phyloP scores from a whole-genome alignment of 2,329 filamentous ascomycete species.

The Arthrobotrys pseudoclavata region DNA sequence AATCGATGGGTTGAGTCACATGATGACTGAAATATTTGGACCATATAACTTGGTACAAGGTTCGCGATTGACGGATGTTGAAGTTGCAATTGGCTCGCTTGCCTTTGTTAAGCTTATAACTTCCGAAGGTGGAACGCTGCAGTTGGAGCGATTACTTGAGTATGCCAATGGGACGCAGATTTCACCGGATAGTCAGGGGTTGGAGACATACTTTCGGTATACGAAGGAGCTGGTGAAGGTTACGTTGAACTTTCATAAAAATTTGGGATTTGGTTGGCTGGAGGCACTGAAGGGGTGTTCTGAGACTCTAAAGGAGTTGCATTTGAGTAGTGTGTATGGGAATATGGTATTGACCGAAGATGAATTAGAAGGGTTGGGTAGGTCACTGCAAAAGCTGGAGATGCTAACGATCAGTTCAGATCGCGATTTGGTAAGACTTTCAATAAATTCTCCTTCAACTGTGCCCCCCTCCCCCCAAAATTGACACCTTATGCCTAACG shows the following conservation, averaged over 20 bases:
- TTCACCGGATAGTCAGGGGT: neutral
- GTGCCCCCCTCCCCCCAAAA: too few relatives aligned
- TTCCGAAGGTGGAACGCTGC: neutral
- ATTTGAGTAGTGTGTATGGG: neutral
- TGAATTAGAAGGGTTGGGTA: conserved; percentile 28
- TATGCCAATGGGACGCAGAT: neutral
- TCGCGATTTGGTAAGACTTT: conserved; percentile 15
- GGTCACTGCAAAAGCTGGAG: conserved; percentile 10
- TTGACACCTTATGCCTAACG: too few relatives aligned
- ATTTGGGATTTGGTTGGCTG: conserved; percentile 10
- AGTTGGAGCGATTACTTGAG: neutral
- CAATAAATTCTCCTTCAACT: neutral
- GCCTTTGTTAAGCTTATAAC: neutral
- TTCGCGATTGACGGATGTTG: conserved; percentile 4
- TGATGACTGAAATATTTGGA: conserved; percentile 2
- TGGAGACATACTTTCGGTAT: conserved; percentile 16
- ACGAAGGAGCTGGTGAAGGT: conserved; percentile 4
- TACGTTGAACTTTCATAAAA: conserved; percentile 7
- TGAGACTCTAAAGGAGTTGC: conserved; percentile 12
- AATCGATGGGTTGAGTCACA: conserved; percentile 1
- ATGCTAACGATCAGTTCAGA: conserved; percentile 13
- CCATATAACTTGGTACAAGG: neutral
- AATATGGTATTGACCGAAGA: neutral
- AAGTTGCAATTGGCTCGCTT: conserved; percentile 6
- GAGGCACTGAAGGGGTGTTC: conserved; percentile 17